Conservation (phyloP, 73 alveolate species). For the Uronychia binucleata region DNA sequence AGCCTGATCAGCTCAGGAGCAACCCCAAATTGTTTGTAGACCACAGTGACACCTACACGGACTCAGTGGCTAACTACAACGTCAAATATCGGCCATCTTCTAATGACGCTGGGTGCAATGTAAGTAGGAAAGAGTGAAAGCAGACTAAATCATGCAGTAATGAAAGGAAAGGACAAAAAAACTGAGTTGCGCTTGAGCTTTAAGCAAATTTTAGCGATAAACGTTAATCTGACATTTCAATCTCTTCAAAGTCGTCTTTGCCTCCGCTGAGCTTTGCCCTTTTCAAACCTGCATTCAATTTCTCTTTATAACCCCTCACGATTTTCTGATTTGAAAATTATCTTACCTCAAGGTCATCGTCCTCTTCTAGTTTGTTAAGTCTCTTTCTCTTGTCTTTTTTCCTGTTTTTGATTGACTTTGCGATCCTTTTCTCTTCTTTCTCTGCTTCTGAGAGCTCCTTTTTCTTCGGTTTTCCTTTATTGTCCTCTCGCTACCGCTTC, state of each 20-base stretch:
- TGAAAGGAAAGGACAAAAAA: background rate
- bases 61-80: background rate
- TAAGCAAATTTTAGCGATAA: too few species aligned
- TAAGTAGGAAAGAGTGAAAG: background rate
- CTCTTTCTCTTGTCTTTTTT: slow-evolving; percentile 23
- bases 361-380: slow-evolving; percentile 10
- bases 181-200: too few species aligned
- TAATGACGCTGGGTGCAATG: background rate
- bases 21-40: background rate
- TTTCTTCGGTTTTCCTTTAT: slow-evolving; percentile 4
- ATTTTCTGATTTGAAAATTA: background rate
- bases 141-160: background rate
- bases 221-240: background rate
- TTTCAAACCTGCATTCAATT: slow-evolving; percentile 10
- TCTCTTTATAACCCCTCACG: slow-evolving; percentile 10
- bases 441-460: slow-evolving; percentile 12
- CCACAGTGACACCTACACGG: background rate
- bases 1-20: background rate
- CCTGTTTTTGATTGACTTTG: slow-evolving; percentile 10
- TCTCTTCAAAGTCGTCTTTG: slow-evolving; percentile 38
- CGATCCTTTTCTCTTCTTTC: slow-evolving; percentile 39
- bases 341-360: slow-evolving; percentile 36
- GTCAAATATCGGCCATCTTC: background rate
- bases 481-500: background rate
- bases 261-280: background rate